A percentile compares a stretch with the other conserved stretches of the same genome.
Evolutionary conservation across 768 basidiomycete species (phyloP).

Genomic region (Lepiota venenata): DNA sequence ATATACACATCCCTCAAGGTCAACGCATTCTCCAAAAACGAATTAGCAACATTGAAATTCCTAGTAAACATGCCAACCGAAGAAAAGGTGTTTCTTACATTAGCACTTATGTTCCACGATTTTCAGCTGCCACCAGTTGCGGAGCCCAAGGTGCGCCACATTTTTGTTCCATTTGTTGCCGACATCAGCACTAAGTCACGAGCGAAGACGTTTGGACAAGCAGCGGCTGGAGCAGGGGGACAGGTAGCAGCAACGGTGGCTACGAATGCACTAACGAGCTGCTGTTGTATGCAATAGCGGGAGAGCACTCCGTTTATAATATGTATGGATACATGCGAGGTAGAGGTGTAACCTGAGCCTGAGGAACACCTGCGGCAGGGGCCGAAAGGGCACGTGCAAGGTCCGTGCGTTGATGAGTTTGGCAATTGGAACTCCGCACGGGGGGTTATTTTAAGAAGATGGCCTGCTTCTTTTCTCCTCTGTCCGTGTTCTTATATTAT

Average conservation of each 20-base stretch:
- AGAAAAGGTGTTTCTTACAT: conserved; percentile 17
- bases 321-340: neutral
- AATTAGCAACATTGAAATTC: conserved; percentile 16
- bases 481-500: neutral
- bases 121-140: conserved; percentile 12
- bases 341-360: too few relatives aligned
- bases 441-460: conserved; percentile 6
- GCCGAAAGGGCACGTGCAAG: conserved; percentile 21
- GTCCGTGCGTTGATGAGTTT: conserved; percentile 15
- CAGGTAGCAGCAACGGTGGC: conserved; percentile 2
- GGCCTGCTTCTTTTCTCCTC: neutral
- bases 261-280: neutral
- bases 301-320: neutral
- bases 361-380: conserved; percentile 15
- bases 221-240: conserved; percentile 2
- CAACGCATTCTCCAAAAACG: conserved; percentile 15
- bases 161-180: neutral
- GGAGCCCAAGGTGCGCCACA: conserved; percentile 10
- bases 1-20: conserved; percentile 10
- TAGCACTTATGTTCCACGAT: conserved; percentile 13
- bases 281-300: neutral
- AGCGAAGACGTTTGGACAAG: conserved; percentile 3
- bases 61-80: conserved; percentile 11
- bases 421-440: conserved; percentile 5
- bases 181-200: neutral